These are phyloP conservation scores for Quercus lobata DNA, from an alignment of 331 rosid genomes.

Conservation along the genomic window DNA sequence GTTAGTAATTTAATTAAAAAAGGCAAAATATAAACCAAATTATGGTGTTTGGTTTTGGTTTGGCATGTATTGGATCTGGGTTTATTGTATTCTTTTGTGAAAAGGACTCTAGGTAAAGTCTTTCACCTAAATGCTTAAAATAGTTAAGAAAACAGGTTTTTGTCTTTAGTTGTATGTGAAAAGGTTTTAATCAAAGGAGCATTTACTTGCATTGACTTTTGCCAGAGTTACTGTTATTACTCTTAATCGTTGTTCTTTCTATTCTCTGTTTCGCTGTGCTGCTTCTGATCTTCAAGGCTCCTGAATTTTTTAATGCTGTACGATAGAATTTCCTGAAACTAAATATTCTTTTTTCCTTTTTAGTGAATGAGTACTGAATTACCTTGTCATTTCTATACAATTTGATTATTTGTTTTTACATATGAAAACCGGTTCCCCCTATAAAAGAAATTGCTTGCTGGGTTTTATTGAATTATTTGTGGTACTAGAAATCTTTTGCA, in stretches of 20 bases:
- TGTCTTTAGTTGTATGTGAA: not conserved
- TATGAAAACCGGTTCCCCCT: not conserved
- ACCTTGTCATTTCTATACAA: not conserved
- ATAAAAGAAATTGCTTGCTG: not conserved
- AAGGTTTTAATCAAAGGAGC: not conserved
- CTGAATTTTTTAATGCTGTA: not conserved
- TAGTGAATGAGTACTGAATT: not conserved
- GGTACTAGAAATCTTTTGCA: not conserved
- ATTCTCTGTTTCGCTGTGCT: not conserved
- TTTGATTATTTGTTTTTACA: not conserved
- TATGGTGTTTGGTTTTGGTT: not conserved
- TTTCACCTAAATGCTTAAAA: not conserved
- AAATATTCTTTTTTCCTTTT: not conserved
- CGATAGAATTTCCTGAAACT: not conserved
- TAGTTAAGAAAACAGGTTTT: not conserved
- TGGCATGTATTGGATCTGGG: not conserved
- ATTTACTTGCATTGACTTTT: not conserved
- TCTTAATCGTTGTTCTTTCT: not conserved
- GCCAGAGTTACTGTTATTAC: not conserved
- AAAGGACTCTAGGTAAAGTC: too few species aligned
- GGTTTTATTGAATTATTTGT: not conserved
- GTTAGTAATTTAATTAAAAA: not conserved
- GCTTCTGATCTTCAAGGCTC: not conserved
- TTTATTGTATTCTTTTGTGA: not conserved
- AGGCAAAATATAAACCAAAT: not conserved